Conservation (phyloP, 305 asterid species). For the Coffea humblotiana region DNA sequence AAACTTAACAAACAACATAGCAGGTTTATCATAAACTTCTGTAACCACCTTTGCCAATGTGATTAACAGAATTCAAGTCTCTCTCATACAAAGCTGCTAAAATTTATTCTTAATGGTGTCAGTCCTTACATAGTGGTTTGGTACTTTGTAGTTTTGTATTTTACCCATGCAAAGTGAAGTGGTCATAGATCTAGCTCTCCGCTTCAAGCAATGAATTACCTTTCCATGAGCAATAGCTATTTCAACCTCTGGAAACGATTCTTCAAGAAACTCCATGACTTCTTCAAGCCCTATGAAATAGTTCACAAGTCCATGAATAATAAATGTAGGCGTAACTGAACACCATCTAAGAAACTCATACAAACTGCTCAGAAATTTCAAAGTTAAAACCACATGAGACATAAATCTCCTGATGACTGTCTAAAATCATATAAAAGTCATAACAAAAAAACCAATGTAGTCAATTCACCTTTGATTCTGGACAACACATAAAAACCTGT, state of each 20-base stretch:
- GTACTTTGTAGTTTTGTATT: not conserved
- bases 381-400: not conserved
- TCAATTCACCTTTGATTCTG: constrained; percentile 78
- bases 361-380: not conserved
- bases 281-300: constrained; percentile 77
- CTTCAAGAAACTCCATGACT: constrained; percentile 77
- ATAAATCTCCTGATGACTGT: constrained; percentile 2
- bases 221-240: constrained; percentile 97
- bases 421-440: constrained; percentile 13
- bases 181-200: not conserved
- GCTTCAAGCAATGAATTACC: constrained; percentile 37
- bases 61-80: too few species aligned
- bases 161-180: not conserved
- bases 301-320: not conserved
- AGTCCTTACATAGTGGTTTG: too few species aligned
- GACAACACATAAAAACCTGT: constrained; percentile 92
- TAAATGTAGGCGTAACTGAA: not conserved
- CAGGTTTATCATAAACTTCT: too few species aligned
- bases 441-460: not conserved
- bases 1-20: too few species aligned
- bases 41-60: too few species aligned
- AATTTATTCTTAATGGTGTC: too few species aligned
- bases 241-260: constrained; percentile 69
- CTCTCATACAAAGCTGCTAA: not conserved
- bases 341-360: too few species aligned